Conservation (phyloP, 179 eudicot species). For the Sideroxylon spinosum region DNA sequence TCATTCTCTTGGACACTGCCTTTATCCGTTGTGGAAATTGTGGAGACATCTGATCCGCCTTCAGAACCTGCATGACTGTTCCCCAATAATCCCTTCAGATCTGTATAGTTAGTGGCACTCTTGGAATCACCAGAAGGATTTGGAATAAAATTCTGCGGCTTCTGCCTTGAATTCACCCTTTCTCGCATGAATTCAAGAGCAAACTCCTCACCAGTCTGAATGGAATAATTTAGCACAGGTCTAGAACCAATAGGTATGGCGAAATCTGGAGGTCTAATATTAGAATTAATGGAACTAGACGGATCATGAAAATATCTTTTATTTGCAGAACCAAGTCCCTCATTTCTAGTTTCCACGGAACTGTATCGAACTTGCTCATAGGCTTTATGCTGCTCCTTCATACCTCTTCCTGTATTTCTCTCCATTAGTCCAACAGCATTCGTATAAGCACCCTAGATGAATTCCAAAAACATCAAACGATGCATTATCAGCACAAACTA, state of each 20-base stretch:
- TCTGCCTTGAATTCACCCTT: conserved; percentile 56
- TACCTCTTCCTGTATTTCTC: conserved; percentile 24
- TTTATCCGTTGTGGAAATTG: conserved; percentile 46
- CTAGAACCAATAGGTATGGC: conserved; percentile 39
- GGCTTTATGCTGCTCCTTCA: conserved; percentile 44
- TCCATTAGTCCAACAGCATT: conserved; percentile 24
- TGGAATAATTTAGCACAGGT: conserved; percentile 83
- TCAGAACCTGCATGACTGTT: conserved; percentile 53
- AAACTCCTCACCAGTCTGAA: conserved; percentile 98
- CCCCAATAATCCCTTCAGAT: conserved; percentile 57
- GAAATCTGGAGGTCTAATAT: conserved; percentile 53
- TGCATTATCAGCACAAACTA: conserved; percentile 7
- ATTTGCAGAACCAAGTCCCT: conserved; percentile 45
- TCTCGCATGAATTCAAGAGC: conserved; percentile 91
- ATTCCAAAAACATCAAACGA: background rate
- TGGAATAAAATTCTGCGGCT: conserved; percentile 31
- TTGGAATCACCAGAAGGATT: conserved; percentile 45
- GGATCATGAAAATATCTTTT: conserved; percentile 66
- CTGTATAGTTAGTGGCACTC: conserved; percentile 39
- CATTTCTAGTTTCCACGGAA: conserved; percentile 45
- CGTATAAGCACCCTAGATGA: background rate
- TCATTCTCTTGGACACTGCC: conserved; percentile 40
- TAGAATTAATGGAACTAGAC: conserved; percentile 52
- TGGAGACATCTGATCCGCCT: conserved; percentile 53
- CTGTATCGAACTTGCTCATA: conserved; percentile 41